A percentile compares a stretch with the other conserved stretches of the same genome.
Evolutionary conservation across 805 yeast species (phyloP).

Genomic region (Candida peoriensis): DNA sequence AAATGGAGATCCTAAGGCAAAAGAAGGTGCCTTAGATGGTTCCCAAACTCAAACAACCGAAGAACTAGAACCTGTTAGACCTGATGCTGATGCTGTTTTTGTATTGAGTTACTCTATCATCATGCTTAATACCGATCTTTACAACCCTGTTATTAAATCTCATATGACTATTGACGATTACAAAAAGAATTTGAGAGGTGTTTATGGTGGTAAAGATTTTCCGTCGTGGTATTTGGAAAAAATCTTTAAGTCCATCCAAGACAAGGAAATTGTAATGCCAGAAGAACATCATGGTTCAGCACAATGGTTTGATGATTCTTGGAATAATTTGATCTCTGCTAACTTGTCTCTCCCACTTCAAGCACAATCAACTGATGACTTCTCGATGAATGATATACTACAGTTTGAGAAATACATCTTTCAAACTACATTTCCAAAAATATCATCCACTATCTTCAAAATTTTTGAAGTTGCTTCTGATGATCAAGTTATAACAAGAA

Average conservation of each 20-base stretch:
- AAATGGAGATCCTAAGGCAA: slow-evolving; percentile 18
- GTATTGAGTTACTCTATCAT: slow-evolving; percentile 88
- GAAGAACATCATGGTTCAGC: slow-evolving; percentile 94
- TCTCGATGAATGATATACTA: slow-evolving; percentile 27
- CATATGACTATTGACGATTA: slow-evolving; percentile 89
- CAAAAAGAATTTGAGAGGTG: slow-evolving; percentile 73
- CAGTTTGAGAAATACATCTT: slow-evolving; percentile 74
- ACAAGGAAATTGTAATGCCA: slow-evolving; percentile 92
- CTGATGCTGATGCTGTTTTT: slow-evolving; percentile 83
- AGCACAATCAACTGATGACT: slow-evolving; percentile 14
- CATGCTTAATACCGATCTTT: slow-evolving; percentile 89
- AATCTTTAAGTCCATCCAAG: slow-evolving; percentile 75
- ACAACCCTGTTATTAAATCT: slow-evolving; percentile 86
- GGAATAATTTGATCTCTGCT: slow-evolving; percentile 61
- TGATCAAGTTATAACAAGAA: slow-evolving; percentile 81
- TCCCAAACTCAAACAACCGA: slow-evolving; percentile 25
- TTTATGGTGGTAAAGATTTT: slow-evolving; percentile 70
- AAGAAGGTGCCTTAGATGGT: not conserved
- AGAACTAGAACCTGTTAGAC: slow-evolving; percentile 47
- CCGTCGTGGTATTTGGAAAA: slow-evolving; percentile 80
- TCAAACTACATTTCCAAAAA: slow-evolving; percentile 51
- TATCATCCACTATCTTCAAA: slow-evolving; percentile 67
- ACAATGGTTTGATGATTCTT: slow-evolving; percentile 84
- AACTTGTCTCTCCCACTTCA: slow-evolving; percentile 31
- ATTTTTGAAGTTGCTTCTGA: slow-evolving; percentile 88